Base-by-base conservation (phyloP, 1,284 basidiomycete species). In the Cutaneotrichosporon dermatis region DNA sequence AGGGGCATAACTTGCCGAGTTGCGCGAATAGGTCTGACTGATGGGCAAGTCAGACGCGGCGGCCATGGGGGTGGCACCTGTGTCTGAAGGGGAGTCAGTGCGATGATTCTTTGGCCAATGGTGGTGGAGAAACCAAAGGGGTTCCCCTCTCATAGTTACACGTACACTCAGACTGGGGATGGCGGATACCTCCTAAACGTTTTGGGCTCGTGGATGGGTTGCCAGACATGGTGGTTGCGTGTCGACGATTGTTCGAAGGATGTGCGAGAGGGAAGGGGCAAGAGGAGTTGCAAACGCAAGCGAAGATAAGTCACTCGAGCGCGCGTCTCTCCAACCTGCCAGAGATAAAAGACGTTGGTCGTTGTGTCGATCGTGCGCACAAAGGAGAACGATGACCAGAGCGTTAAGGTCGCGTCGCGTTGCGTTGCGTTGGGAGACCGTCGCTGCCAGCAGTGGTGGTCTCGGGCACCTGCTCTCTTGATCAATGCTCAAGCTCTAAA, bases 101-200 rank as follows among this genome's bases (percentile, higher is more conserved):
- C 54, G 48, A 13, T 16, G 45, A 39, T 7, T 53, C 46, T 34
- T 52, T 49, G 34, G 39, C 33, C 44, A 16, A 12, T 40, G 39
- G 4, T 40, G 39, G 39, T 45, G 39, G 9, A 40, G 46, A 49
- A 49, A 49, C 12, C 34, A n/a, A 49, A 11, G 13, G 37, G 50
- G 39, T 36, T 12, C 16, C 6, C 16, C 6, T 25, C 36, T 49
- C 40, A 40, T 40, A 4, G 39, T 40, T 12, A 12, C 16, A 72
- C 76, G 69, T 51, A 78, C 76, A 77, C 42, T 68, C 65, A 16
- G 68, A 64, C 55, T 78, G 76, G 9, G 76, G 76, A 71, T 78
- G 76, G 46, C 72, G 69, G 39, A 78, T 78, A 53, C 75, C 71
- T 54, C 62, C 62, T 59, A 61, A 36, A 42, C 62, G 62, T 59